These are phyloP conservation scores for Neofusicoccum kwambonambiense DNA, from an alignment of 2,329 filamentous ascomycete species.

Conservation along the genomic window DNA sequence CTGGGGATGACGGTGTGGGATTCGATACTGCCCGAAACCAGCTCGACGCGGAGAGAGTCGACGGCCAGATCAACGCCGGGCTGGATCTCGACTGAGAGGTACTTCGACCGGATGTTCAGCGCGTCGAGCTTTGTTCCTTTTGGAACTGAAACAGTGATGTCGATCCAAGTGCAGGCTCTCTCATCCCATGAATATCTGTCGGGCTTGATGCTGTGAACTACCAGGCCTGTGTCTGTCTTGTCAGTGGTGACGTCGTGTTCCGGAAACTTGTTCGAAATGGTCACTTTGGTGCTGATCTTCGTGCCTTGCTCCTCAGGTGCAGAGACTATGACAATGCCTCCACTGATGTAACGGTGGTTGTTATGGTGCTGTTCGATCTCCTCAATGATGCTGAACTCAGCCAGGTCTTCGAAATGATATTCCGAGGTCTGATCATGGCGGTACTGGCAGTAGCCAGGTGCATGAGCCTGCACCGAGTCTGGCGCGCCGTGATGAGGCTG, in stretches of 20 bases:
- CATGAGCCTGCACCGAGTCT: neutral
- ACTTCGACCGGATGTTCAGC: neutral
- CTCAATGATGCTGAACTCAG: neutral
- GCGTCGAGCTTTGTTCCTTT: neutral
- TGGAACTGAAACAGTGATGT: neutral
- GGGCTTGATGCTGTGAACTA: neutral
- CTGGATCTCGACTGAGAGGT: conserved; percentile 3
- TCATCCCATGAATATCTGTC: neutral
- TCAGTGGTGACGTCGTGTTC: neutral
- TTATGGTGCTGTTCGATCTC: neutral
- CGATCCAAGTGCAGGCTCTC: conserved; percentile 3
- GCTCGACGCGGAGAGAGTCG: neutral
- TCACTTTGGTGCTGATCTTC: neutral
- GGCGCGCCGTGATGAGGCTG: neutral
- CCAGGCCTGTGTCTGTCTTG: neutral
- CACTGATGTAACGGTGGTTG: neutral
- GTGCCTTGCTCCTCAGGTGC: neutral
- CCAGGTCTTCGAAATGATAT: neutral
- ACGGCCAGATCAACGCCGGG: neutral
- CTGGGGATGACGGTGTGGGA: neutral
- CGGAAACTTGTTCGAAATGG: neutral
- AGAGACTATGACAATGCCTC: conserved; percentile 3
- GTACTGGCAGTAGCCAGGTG: neutral
- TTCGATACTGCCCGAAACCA: neutral
- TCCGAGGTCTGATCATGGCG: neutral